Base-by-base conservation (phyloP, 176 grass and related monocot species). In the Rhynchospora breviuscula region DNA sequence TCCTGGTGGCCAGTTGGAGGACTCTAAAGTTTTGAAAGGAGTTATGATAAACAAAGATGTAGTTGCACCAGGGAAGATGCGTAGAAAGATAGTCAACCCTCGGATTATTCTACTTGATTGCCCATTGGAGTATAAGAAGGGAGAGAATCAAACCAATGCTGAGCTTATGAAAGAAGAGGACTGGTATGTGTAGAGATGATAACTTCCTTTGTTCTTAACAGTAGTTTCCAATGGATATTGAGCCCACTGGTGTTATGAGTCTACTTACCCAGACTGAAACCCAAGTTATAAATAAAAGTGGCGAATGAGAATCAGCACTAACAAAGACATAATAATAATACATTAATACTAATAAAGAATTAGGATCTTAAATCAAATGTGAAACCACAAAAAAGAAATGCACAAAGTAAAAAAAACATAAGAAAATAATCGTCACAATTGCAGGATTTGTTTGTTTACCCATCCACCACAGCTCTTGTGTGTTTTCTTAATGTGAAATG, bases 41-140 rank as follows among this genome's bases (percentile, higher is more conserved):
- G 93, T 99, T 57, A 95, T 99, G 96, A 78, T 99, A 79, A 99
- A 99, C 84, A 99, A 99, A 83, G 96, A 99, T 87, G 93, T 99
- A 77, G 96, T 99, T 63, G 93, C 93, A 60, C 96, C 96, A 54
- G 96, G 96, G 67, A 99, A 99, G 85, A 99, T 95, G 96, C 89
- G 68, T 65, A 95, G 96, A 79, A 99, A 95, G 71, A 93, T 99
- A 85, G 63, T 99, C 69, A 95, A 95, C n/a, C 96, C 96, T n/a
- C 90, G 93, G 8, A 99, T 99, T 59, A 95, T 99, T 67, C 85
- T 99, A 10, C 85, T 99, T 26, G 96, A 99, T 77, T 93, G 91
- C 73, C 96, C 96, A 67, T 78, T 99, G 81, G 96, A 99, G 80
- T 99, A 95, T 82, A 99, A 99, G 89, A 99, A 99, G 49, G 96